Evolutionary conservation across 2,329 filamentous ascomycete species (phyloP), one percentile per base, ranked within the genome.

Genomic region (Penicillium hesseltinei): DNA sequence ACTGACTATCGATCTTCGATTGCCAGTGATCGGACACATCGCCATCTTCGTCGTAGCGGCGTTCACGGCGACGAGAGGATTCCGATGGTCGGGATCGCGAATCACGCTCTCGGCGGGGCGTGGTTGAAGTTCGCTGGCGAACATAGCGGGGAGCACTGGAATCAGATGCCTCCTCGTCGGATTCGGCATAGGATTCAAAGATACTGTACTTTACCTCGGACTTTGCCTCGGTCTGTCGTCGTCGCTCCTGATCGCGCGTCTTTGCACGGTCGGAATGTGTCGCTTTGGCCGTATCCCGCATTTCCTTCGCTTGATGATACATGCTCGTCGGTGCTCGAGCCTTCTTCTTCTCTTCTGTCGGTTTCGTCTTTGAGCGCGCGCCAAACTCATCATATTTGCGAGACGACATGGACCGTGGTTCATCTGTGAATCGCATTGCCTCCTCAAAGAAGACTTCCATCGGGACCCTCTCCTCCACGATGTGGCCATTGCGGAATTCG

Each of bases 381-480:
- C 69, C 68, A 54, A 64, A 73, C 7, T 77, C 74, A 21, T 75
- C 69, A 48, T 73, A 66, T 57, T 80, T 80, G 50, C 73, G 73
- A 35, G 74, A 70, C 42, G 74, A 69, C 44, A 67, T 72, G 2
- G 73, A 58, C 42, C 73, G 70, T 15, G 71, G 69, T 46, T 76
- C 71, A 4, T 79, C 76, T 15, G 72, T 66, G 50, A 69, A 75
- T 13, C 62, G 65, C 50, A 68, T 51, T n/a, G 73, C 71, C 6
- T 77, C 75, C 29, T 78, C 76, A 46, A 73, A 74, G 58, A 67
- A 70, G 10, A 63, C 61, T 35, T 71, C 69, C 42, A 73, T 68
- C 2, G 77, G 78, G 29, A 67, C 70, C 52, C 77, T 68, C 50
- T 79, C 75, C 63, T 80, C 78, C 57, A 79, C 79, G 39, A 75